These are phyloP conservation scores for Bertia moriformis DNA, from an alignment of 2,329 filamentous ascomycete genomes.

Conservation along the genomic window DNA sequence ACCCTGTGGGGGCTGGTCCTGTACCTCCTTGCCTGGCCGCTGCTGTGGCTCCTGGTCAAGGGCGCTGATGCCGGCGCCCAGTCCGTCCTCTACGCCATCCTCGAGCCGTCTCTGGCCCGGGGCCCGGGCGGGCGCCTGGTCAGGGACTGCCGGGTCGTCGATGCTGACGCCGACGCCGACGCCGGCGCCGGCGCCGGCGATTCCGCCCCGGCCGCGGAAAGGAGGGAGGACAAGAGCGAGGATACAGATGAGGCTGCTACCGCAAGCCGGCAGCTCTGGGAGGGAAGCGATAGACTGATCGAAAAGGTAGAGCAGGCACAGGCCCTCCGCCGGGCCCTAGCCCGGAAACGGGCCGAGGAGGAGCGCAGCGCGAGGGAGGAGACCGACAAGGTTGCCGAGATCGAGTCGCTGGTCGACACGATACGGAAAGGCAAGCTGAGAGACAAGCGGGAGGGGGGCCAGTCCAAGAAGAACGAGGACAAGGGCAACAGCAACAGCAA, in stretches of 20 bases:
- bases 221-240: no score
- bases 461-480: no score
- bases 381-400: background rate
- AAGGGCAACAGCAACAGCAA: no score
- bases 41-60: conserved; percentile 83
- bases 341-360: conserved; percentile 19
- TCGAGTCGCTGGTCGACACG: background rate
- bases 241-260: no score
- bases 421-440: background rate
- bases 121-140: conserved; percentile 57
- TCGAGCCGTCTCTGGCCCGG: conserved; percentile 60
- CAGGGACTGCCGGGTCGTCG: conserved; percentile 75
- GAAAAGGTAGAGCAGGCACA: conserved; percentile 68
- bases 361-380: conserved; percentile 14
- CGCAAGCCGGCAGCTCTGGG: conserved; percentile 86
- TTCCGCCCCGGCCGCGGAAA: no score
- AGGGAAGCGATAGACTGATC: conserved; percentile 73
- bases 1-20: conserved; percentile 64
- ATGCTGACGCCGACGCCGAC: conserved; percentile 69
- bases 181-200: no score
- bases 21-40: conserved; percentile 47
- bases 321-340: conserved; percentile 36
- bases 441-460: background rate
- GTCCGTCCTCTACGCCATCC: conserved; percentile 69
- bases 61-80: conserved; percentile 72